Percentiles rank a stretch among this genome's conserved stretches.
Conservation (phyloP, 106 monocot genomes). For the Platanthera guangdongensis region DNA sequence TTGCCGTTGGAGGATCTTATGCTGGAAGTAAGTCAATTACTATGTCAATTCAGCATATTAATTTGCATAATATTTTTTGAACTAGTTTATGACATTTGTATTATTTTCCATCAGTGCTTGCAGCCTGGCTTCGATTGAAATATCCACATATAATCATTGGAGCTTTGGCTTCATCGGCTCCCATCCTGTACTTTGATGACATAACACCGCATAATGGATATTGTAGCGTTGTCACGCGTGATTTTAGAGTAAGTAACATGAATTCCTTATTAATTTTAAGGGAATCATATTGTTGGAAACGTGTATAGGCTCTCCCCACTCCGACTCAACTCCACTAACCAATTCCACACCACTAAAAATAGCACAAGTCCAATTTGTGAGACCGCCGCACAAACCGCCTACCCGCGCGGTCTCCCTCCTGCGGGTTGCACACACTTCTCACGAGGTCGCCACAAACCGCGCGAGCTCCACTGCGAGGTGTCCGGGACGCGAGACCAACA, state of each 20-base stretch:
- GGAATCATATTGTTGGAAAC: not conserved
- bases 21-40: conserved; percentile 22
- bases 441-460: too few species aligned
- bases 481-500: too few species aligned
- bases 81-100: not conserved
- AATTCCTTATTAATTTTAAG: conserved; percentile 1
- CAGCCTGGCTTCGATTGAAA: conserved; percentile 29
- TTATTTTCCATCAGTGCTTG: conserved; percentile 16
- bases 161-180: conserved; percentile 30
- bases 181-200: conserved; percentile 27
- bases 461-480: too few species aligned
- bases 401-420: too few species aligned
- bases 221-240: conserved; percentile 13
- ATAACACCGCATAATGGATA: conserved; percentile 21
- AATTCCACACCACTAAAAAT: too few species aligned
- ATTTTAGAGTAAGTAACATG: conserved; percentile 11
- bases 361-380: too few species aligned
- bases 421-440: too few species aligned
- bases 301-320: too few species aligned
- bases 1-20: conserved; percentile 24
- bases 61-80: too few species aligned
- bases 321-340: too few species aligned
- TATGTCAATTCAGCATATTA: not conserved
- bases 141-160: conserved; percentile 31
- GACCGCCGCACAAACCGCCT: too few species aligned